Percentiles rank a stretch among this genome's conserved stretches.
Evolutionary conservation across 306 rosid species (phyloP).

Genomic region (Medicago arabica): DNA sequence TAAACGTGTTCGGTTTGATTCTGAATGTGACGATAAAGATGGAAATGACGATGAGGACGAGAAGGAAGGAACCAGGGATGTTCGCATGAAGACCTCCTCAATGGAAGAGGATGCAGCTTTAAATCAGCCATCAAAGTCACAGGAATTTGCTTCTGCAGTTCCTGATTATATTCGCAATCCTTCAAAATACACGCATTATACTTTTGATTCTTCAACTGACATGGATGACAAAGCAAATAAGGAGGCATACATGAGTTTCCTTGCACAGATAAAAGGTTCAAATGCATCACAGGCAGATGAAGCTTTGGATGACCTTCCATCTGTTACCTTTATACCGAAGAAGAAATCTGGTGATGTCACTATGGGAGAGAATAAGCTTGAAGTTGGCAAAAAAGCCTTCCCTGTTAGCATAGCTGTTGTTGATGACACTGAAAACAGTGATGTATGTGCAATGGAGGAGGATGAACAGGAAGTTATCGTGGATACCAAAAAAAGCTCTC

Average conservation of each 20-base stretch:
- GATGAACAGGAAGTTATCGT: slow-evolving; percentile 60
- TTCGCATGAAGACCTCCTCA: slow-evolving; percentile 43
- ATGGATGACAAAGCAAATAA: slow-evolving; percentile 78
- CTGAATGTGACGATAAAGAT: slow-evolving; percentile 55
- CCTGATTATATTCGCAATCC: slow-evolving; percentile 85
- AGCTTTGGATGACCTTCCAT: slow-evolving; percentile 55
- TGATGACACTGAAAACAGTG: slow-evolving; percentile 55
- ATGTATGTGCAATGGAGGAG: slow-evolving; percentile 88
- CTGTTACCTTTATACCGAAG: slow-evolving; percentile 77
- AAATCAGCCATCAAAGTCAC: slow-evolving; percentile 35
- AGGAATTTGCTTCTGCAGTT: slow-evolving; percentile 59
- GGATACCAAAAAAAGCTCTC: slow-evolving; percentile 49
- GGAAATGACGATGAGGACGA: slow-evolving; percentile 39
- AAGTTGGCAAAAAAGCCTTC: slow-evolving; percentile 45
- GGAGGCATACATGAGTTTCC: slow-evolving; percentile 79
- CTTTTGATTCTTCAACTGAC: slow-evolving; percentile 67
- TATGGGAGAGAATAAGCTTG: slow-evolving; percentile 63
- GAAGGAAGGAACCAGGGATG: slow-evolving; percentile 45
- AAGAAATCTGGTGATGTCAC: slow-evolving; percentile 68
- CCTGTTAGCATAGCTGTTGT: slow-evolving; percentile 58
- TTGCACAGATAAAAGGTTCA: slow-evolving; percentile 56
- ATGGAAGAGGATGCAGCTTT: slow-evolving; percentile 45
- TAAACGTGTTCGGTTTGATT: slow-evolving; percentile 86
- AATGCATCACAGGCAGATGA: slow-evolving; percentile 48
- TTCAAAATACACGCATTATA: slow-evolving; percentile 68